A percentile compares a stretch with the other conserved stretches of the same genome.
These are phyloP conservation scores for Globisporangium carolinianum DNA, from an alignment of 352 stramenopile species.

Conservation along the genomic window DNA sequence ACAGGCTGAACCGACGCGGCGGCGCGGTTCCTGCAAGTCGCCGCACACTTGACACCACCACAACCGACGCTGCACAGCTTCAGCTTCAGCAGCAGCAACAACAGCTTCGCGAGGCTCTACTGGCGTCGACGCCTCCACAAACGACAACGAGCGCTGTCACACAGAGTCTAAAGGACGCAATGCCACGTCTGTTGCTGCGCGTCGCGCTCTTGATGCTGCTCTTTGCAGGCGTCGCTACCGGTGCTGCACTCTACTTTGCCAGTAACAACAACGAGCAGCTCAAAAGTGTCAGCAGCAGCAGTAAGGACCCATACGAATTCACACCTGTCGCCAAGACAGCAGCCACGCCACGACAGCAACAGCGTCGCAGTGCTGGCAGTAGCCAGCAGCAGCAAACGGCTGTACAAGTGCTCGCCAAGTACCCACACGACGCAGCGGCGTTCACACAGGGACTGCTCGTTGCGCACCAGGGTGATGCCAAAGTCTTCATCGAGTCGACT, in stretches of 20 bases:
- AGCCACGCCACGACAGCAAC: neutral
- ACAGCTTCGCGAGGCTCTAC: neutral
- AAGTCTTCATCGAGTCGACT: constrained; percentile 90
- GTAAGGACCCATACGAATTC: neutral
- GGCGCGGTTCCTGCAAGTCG: neutral
- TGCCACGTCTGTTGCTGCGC: constrained; percentile 29
- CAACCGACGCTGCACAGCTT: too few relatives aligned
- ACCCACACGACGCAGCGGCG: constrained; percentile 69
- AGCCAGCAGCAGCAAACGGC: neutral
- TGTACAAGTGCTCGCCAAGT: constrained; percentile 60
- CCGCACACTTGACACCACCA: neutral
- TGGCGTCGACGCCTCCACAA: neutral
- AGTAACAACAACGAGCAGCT: neutral
- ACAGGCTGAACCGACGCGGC: constrained; percentile 8
- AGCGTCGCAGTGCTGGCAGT: neutral
- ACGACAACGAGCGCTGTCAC: constrained; percentile 6
- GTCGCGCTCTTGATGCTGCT: constrained; percentile 20
- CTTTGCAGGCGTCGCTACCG: constrained; percentile 19
- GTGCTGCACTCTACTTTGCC: constrained; percentile 8
- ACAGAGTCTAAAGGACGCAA: constrained; percentile 13
- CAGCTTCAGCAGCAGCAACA: neutral
- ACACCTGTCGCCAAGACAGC: constrained; percentile 15
- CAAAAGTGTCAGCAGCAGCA: neutral
- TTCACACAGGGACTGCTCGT: constrained; percentile 87
- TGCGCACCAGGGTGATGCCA: constrained; percentile 34